Percentiles rank a stretch among this genome's conserved stretches.
Evolutionary conservation across 2,329 filamentous ascomycete genomes (phyloP).

Genomic region (Botrytis fragariae): DNA sequence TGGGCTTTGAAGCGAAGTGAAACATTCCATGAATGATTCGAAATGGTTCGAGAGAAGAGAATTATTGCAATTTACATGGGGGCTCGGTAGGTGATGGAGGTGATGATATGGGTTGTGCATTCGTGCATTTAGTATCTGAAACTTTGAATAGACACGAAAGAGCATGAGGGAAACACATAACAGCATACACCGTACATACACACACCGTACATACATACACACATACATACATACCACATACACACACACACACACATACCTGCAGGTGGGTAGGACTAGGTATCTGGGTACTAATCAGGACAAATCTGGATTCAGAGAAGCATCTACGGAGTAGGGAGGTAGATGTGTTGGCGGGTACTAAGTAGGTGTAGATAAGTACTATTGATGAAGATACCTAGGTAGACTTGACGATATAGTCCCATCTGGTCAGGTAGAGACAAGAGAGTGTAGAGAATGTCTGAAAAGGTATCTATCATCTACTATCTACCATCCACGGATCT

Average conservation of each 20-base stretch:
- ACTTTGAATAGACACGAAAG: neutral
- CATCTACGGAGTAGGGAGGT: neutral
- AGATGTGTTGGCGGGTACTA: neutral
- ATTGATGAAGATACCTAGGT: too few relatives aligned
- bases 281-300: neutral
- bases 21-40: constrained; percentile 1
- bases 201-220: neutral
- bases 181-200: neutral
- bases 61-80: neutral
- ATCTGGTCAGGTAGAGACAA: neutral
- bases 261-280: neutral
- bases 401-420: neutral
- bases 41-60: neutral
- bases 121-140: neutral
- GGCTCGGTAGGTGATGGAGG: neutral
- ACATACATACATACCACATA: too few relatives aligned
- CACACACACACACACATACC: neutral
- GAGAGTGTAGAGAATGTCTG: neutral
- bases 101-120: neutral
- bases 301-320: neutral
- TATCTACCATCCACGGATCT: neutral
- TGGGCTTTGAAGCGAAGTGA: constrained; percentile 19
- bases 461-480: neutral
- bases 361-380: neutral
- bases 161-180: neutral